Base-by-base conservation (phyloP, 2,329 filamentous ascomycete species). In the Chrysosporium keratinophilum region DNA sequence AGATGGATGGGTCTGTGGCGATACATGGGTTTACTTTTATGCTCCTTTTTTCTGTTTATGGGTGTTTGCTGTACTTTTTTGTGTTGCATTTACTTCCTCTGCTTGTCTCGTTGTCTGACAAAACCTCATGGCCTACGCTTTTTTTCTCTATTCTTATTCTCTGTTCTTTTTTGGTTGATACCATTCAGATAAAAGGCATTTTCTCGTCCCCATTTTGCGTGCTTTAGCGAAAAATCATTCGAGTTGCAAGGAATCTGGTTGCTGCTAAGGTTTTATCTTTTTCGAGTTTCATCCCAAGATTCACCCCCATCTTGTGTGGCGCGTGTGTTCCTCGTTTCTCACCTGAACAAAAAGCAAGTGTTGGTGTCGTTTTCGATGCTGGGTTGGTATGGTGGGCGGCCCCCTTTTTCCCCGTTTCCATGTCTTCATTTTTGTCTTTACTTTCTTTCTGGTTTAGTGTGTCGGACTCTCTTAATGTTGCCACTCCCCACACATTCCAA, bases 151-250 rank as follows among this genome's bases (percentile, higher is more conserved):
- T 50, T 4, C 34, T 12, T 50, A 12, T 19, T 34, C 40, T 11
- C 23, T 45, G 43, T 54, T 19, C 41, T 43, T 12, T 45, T 33
- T 45, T 45, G 44, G 44, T 35, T 46, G 44, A 46, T 46, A 46
- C 31, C 44, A 46, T 35, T 12, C 11, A 37, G 35, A 37, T 37
- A 37, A 46, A 46, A 46, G n/a, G 28, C 44, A 46, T 46, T 19
- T 35, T 35, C 45, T 28, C 41, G 49, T 39, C 49, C 39, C n/a
- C 15, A 11, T 33, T 35, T 5, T 34, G 31, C 15, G 44, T 35
- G 44, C 28, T 15, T 35, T 46, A 46, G 44, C 44, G 31, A 35
- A 35, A 34, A 28, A 34, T 42, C 37, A 19, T 39, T 33, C 7
- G 19, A 28, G 46, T 41, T 47, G 40, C 35, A 45, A 47, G 9